Conservation (phyloP, 148 eudicot genomes). For the Rhododendron griersonianum region DNA sequence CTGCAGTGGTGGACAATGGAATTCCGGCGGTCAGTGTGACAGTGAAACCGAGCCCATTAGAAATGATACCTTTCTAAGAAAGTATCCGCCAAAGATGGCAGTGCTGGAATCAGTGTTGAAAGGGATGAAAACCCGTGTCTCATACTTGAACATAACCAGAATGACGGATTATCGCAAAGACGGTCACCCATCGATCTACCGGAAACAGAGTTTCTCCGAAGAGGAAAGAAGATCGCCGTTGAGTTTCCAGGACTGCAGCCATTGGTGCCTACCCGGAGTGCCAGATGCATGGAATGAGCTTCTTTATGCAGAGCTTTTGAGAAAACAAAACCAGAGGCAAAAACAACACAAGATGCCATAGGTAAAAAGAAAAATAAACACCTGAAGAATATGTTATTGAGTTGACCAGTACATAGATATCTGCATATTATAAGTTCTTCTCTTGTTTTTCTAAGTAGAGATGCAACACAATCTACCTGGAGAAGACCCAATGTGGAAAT, state of each 20-base stretch:
- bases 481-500: conserved; percentile 9
- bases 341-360: conserved; percentile 12
- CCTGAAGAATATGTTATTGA: background rate
- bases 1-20: conserved; percentile 96
- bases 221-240: conserved; percentile 54
- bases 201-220: conserved; percentile 41
- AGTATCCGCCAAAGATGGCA: conserved; percentile 67
- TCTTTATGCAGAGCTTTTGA: conserved; percentile 67
- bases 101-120: conserved; percentile 55
- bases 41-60: conserved; percentile 75
- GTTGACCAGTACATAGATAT: background rate
- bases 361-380: background rate
- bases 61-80: conserved; percentile 50
- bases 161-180: conserved; percentile 83
- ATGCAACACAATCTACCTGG: conserved; percentile 6
- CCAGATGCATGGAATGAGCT: conserved; percentile 97
- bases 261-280: conserved; percentile 98
- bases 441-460: background rate
- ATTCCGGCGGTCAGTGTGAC: conserved; percentile 87
- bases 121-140: conserved; percentile 65
- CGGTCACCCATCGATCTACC: conserved; percentile 78
- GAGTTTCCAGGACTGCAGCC: conserved; percentile 84
- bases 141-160: conserved; percentile 71
- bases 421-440: background rate
- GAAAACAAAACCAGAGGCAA: conserved; percentile 36